Base-by-base conservation (phyloP, 148 eudicot genomes). In the Silene uniflora region DNA sequence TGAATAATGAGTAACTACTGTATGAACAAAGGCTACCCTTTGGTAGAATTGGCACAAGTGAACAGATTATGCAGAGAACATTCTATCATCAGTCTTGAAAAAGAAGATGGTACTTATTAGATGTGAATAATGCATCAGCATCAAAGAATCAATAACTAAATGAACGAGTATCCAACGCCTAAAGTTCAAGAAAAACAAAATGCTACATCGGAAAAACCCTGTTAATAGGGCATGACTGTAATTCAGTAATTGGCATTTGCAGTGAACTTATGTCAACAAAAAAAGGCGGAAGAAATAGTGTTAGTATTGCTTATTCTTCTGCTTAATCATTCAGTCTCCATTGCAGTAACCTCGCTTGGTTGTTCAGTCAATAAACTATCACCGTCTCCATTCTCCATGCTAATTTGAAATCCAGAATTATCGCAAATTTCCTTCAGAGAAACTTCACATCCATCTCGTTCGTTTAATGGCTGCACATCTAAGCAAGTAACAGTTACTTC, bases 351-450 rank as follows among this genome's bases (percentile, higher is more conserved):
- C 73, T 73, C 81, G 58, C 58, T 66, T 18, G 81, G 60, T 44
- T 65, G 77, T 73, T 79, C 77, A 24, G 55, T 24, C 69, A 69
- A 5, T 8, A 66, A 21, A 59, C 62, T 69, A 9, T 69, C 73
- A 67, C 17, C 63, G 13, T 66, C 77, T 27, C 62, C 52, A 16
- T 79, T 73, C 62, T 79, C 81, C 77, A 73, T 46, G 54, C 77
- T 79, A 13, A 73, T 67, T 73, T 79, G 81, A 60, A 79, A 79
- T 7, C 62, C 76, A 1, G 67, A 46, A 42, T 24, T 49, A 12
- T 6, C 25, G 44, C 62, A 27, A 19, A 44, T 46, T 14, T 67
- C 73, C 18, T 47, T 69, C 77, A 17, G n/a, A 27, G 67, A 10
- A 73, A 13, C 11, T 44, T 16, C 73, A 46, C 42, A 12, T 62